Evolutionary conservation across 495 filamentous ascomycete genomes (phyloP).

Genomic region (Xylaria telfairii): DNA sequence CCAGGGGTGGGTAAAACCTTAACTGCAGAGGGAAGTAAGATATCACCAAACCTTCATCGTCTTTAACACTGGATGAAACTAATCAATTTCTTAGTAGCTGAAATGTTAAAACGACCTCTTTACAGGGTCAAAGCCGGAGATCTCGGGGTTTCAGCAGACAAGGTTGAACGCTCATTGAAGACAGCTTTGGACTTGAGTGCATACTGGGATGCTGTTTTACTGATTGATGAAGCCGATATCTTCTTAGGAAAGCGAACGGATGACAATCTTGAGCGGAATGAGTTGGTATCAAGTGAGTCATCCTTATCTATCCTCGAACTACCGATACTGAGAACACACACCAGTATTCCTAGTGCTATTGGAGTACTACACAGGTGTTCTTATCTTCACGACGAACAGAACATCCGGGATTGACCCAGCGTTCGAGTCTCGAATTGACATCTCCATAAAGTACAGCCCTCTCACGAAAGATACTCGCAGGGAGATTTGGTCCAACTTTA

Average conservation of each 20-base stretch:
- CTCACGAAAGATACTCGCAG: background rate
- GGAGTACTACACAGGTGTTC: background rate
- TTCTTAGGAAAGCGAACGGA: background rate
- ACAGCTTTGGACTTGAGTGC: background rate
- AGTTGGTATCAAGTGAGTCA: background rate
- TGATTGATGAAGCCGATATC: background rate
- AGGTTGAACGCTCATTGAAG: background rate
- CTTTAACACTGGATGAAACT: background rate
- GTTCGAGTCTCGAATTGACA: background rate
- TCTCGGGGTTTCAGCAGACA: background rate
- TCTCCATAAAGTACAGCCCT: background rate
- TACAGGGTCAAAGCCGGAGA: background rate
- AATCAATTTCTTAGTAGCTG: background rate
- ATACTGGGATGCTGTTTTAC: background rate
- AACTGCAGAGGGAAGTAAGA: background rate
- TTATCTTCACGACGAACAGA: background rate
- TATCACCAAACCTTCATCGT: background rate
- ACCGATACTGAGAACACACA: background rate
- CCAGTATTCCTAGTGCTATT: background rate
- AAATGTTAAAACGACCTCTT: background rate
- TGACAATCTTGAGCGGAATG: background rate
- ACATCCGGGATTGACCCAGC: background rate
- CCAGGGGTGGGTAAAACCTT: background rate
- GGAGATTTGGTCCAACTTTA: background rate
- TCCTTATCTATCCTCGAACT: too few relatives aligned